Conservation (phyloP, 768 basidiomycete genomes). For the Boletus rufocinnamomeus region DNA sequence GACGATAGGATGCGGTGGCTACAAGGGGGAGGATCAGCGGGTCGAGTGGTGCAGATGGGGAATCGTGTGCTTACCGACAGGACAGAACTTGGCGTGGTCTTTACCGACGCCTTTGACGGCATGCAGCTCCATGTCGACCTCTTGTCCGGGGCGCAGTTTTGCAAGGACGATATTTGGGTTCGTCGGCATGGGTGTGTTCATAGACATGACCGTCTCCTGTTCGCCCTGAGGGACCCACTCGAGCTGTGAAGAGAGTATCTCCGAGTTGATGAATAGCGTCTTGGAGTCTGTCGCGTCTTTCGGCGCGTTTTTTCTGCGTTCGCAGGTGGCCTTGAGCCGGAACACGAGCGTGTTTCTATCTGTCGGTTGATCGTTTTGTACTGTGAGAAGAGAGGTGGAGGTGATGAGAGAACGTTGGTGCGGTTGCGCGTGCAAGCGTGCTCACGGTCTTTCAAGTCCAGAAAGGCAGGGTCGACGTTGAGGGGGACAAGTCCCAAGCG, state of each 20-base stretch:
- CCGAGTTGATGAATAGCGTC: constrained; percentile 71
- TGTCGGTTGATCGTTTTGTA: constrained; percentile 61
- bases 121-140: constrained; percentile 81
- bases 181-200: constrained; percentile 59
- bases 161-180: constrained; percentile 85
- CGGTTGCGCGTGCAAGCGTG: background rate
- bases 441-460: constrained; percentile 57
- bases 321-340: constrained; percentile 65
- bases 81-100: constrained; percentile 95
- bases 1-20: constrained; percentile 96
- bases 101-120: constrained; percentile 91
- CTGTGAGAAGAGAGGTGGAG: constrained; percentile 21
- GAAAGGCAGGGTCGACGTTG: constrained; percentile 74
- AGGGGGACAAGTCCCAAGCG: constrained; percentile 92
- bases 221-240: constrained; percentile 83
- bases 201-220: constrained; percentile 62
- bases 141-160: constrained; percentile 91
- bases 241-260: constrained; percentile 67
- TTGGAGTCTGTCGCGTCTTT: constrained; percentile 55
- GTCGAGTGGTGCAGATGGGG: background rate
- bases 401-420: background rate
- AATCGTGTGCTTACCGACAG: constrained; percentile 66
- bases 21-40: background rate
- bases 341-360: constrained; percentile 95
- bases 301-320: constrained; percentile 55